A percentile compares a stretch with the other conserved stretches of the same genome.
phyloP scores from a whole-genome alignment of 345 rosid species.

The Populus pruinosa region DNA sequence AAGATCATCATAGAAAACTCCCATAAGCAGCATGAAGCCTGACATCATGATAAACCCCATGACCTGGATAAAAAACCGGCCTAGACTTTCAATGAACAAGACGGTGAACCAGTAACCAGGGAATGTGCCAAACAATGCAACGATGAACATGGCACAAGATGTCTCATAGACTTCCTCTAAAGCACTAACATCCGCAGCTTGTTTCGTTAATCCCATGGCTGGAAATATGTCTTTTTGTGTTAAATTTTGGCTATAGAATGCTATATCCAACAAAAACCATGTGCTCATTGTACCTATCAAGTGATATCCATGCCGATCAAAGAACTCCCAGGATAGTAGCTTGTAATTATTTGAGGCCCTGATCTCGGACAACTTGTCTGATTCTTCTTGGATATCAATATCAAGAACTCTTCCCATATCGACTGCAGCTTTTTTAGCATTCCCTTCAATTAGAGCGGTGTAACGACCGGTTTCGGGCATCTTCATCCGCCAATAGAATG shows the following conservation, averaged over 20 bases:
- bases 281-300: constrained; percentile 46
- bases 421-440: constrained; percentile 47
- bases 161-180: constrained; percentile 38
- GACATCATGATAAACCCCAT: constrained; percentile 63
- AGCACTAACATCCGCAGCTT: constrained; percentile 22
- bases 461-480: constrained; percentile 66
- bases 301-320: constrained; percentile 41
- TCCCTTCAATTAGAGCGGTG: constrained; percentile 53
- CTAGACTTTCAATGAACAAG: constrained; percentile 40
- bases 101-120: constrained; percentile 71
- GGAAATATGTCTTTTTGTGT: constrained; percentile 59
- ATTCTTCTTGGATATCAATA: constrained; percentile 36
- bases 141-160: constrained; percentile 49
- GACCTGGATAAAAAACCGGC: constrained; percentile 47
- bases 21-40: constrained; percentile 40
- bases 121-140: constrained; percentile 45
- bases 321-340: constrained; percentile 41
- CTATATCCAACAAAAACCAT: constrained; percentile 57
- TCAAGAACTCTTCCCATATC: constrained; percentile 58
- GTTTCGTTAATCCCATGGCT: constrained; percentile 24
- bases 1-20: constrained; percentile 35
- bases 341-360: constrained; percentile 27
- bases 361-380: constrained; percentile 24
- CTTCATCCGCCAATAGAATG: constrained; percentile 56
- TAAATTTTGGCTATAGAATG: constrained; percentile 54